These are phyloP conservation scores for Trypethelium eluteriae DNA, from an alignment of 495 filamentous ascomycete genomes.

Conservation along the genomic window DNA sequence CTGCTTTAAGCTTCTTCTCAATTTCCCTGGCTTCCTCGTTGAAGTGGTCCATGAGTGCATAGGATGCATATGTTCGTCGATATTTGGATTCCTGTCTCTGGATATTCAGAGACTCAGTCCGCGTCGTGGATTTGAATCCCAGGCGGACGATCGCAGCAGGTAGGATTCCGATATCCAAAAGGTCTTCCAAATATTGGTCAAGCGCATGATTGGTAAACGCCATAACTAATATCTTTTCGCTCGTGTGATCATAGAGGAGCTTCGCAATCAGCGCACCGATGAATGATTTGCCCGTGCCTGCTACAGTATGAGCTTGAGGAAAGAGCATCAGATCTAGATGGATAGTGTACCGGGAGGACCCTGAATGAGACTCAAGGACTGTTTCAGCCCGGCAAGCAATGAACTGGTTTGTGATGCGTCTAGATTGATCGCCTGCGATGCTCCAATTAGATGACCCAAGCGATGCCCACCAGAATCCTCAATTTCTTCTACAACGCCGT, in stretches of 20 bases:
- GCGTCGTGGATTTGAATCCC: conserved; percentile 52
- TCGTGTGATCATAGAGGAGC: conserved; percentile 45
- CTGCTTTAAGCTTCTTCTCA: conserved; percentile 20
- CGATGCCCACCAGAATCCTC: conserved; percentile 20
- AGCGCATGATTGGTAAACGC: conserved; percentile 47
- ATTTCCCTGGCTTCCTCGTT: conserved; percentile 29
- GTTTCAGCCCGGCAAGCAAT: conserved; percentile 47
- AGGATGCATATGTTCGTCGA: conserved; percentile 30
- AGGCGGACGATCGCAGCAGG: conserved; percentile 53
- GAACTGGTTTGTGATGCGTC: conserved; percentile 55
- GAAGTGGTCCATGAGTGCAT: conserved; percentile 38
- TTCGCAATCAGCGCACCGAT: conserved; percentile 63
- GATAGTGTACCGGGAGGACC: conserved; percentile 60
- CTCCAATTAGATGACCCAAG: conserved; percentile 32
- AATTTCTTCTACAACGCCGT: conserved; percentile 25
- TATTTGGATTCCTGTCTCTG: conserved; percentile 38
- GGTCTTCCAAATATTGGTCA: conserved; percentile 66
- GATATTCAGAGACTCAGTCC: conserved; percentile 44
- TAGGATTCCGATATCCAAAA: conserved; percentile 56
- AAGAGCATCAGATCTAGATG: background rate
- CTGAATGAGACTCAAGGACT: conserved; percentile 58
- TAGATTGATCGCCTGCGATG: conserved; percentile 33
- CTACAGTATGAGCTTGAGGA: background rate
- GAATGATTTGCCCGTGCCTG: conserved; percentile 76
- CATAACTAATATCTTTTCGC: conserved; percentile 53